A percentile compares a stretch with the other conserved stretches of the same genome.
phyloP scores from a whole-genome alignment of 176 grass and related monocot genomes.

The Lolium rigidum region DNA sequence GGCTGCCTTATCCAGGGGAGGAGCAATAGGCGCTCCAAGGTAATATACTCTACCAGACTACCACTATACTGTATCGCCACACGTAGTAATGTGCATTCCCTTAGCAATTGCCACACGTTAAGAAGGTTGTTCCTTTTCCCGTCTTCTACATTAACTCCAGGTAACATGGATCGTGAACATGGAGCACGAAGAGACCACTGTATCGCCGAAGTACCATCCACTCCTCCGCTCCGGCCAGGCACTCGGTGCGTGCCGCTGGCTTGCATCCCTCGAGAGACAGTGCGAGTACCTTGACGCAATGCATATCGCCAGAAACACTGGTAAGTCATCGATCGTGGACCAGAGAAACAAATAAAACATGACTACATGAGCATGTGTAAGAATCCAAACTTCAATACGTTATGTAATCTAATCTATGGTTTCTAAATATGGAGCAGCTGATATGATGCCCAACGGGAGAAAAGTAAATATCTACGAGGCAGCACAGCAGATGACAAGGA shows the following conservation, averaged over 20 bases:
- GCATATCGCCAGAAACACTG: background rate
- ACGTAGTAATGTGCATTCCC: background rate
- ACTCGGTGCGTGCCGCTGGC: conserved; percentile 30
- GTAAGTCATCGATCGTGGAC: background rate
- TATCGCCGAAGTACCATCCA: conserved; percentile 13
- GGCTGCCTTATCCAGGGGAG: conserved; percentile 48
- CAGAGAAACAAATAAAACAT: background rate
- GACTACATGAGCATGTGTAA: background rate
- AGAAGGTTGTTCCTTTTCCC: background rate
- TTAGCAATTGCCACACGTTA: background rate
- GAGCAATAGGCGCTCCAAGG: conserved; percentile 43
- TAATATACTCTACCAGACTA: background rate
- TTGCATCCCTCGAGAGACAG: conserved; percentile 27
- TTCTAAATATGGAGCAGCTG: background rate
- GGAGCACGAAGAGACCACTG: conserved; percentile 16
- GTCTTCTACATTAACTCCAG: conserved; percentile 18
- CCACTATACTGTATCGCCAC: too few species aligned
- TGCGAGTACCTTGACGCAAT: conserved; percentile 29
- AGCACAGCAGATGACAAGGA: conserved; percentile 48
- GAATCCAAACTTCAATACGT: background rate
- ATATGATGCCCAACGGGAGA: background rate
- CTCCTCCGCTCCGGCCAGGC: conserved; percentile 47
- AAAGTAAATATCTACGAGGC: conserved; percentile 34
- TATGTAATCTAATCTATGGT: background rate
- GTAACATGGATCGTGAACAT: conserved; percentile 59